Conservation (phyloP, 805 yeast genomes). For the Yarrowia keelungensis region DNA sequence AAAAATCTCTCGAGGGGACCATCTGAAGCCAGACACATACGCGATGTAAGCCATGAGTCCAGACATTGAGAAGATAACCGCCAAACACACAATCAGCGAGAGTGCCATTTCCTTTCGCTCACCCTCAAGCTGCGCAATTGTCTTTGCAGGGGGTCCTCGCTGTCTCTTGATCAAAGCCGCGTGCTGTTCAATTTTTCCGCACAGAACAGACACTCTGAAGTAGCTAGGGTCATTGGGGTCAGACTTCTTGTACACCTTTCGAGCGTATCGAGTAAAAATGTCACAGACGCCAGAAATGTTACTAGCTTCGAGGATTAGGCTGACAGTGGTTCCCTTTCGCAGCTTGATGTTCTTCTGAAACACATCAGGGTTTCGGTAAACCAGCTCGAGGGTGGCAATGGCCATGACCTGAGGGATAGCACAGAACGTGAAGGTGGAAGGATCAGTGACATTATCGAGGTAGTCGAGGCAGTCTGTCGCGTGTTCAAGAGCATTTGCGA, state of each 20-base stretch:
- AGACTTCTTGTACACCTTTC: slow-evolving; percentile 78
- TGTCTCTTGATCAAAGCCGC: slow-evolving; percentile 55
- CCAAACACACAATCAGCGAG: slow-evolving; percentile 42
- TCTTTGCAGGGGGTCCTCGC: slow-evolving; percentile 39
- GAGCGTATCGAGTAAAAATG: slow-evolving; percentile 77
- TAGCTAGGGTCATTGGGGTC: slow-evolving; percentile 86
- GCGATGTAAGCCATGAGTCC: slow-evolving; percentile 46
- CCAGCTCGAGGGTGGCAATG: slow-evolving; percentile 86
- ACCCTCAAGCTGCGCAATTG: slow-evolving; percentile 39
- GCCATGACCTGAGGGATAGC: slow-evolving; percentile 99
- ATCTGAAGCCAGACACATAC: slow-evolving; percentile 43
- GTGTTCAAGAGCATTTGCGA: slow-evolving; percentile 78
- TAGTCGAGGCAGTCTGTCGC: slow-evolving; percentile 78
- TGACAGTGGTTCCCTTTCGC: slow-evolving; percentile 85
- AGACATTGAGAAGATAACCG: slow-evolving; percentile 42
- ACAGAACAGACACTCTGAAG: slow-evolving; percentile 77
- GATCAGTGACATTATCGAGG: slow-evolving; percentile 77
- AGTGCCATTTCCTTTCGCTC: slow-evolving; percentile 42
- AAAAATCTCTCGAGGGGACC: slow-evolving; percentile 34
- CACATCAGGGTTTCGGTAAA: slow-evolving; percentile 80
- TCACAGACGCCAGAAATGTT: slow-evolving; percentile 75
- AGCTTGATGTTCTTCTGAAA: slow-evolving; percentile 80
- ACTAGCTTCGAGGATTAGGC: slow-evolving; percentile 73
- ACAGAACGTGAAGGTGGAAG: slow-evolving; percentile 86
- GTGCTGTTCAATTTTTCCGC: slow-evolving; percentile 89